A percentile compares a stretch with the other conserved stretches of the same genome.
These are phyloP conservation scores for Zygosaccharomyces siamensis DNA, from an alignment of 805 yeast species.

Conservation along the genomic window DNA sequence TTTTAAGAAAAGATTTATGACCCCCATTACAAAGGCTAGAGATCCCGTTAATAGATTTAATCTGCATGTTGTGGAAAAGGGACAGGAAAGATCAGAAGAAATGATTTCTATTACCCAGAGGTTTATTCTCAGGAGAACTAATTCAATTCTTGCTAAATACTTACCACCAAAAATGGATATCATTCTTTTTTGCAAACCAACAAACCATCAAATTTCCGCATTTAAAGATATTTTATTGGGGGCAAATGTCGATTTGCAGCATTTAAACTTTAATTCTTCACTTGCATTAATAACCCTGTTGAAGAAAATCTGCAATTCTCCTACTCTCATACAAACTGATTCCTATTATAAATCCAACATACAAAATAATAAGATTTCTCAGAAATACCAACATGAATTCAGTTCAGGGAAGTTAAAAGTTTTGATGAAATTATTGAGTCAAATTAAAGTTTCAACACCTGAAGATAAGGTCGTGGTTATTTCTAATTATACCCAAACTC, in stretches of 20 bases:
- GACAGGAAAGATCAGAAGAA: constrained; percentile 58
- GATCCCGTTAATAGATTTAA: constrained; percentile 56
- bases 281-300: constrained; percentile 67
- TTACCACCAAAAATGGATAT: constrained; percentile 73
- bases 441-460: constrained; percentile 38
- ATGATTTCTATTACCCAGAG: constrained; percentile 57
- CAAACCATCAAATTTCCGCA: constrained; percentile 50
- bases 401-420: constrained; percentile 62
- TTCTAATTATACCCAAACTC: constrained; percentile 82
- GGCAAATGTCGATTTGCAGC: constrained; percentile 27
- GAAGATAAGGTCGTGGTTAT: constrained; percentile 79
- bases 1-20: constrained; percentile 58
- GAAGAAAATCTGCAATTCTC: constrained; percentile 81
- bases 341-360: constrained; percentile 22
- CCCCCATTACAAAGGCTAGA: constrained; percentile 69
- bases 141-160: constrained; percentile 49
- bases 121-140: constrained; percentile 72
- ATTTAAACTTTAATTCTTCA: constrained; percentile 38
- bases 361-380: constrained; percentile 6
- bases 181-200: constrained; percentile 74
- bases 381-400: constrained; percentile 19
- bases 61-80: constrained; percentile 45
- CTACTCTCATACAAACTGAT: constrained; percentile 55
- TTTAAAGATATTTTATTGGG: constrained; percentile 46
- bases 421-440: constrained; percentile 51